Evolutionary conservation across 2,329 filamentous ascomycete genomes (phyloP).

Genomic region (Aspergillus flavus): DNA sequence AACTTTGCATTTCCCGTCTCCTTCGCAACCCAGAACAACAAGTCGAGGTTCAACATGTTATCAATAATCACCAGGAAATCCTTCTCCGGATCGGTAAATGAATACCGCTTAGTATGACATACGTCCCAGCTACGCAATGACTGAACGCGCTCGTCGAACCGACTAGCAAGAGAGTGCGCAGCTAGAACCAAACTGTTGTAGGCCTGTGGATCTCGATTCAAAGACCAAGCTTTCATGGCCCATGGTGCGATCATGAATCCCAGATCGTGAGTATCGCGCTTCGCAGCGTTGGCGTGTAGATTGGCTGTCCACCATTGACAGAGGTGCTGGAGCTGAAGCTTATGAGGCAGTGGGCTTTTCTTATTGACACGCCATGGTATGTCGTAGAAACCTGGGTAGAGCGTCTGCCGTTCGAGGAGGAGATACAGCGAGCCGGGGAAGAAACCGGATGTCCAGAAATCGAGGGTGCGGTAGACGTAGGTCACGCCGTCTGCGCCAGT

Average conservation of each 20-base stretch:
- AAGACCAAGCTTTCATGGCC: constrained; percentile 51
- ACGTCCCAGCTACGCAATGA: constrained; percentile 50
- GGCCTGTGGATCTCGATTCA: constrained; percentile 42
- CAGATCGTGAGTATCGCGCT: constrained; percentile 58
- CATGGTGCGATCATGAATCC: constrained; percentile 58
- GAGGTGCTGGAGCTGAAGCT: constrained; percentile 20
- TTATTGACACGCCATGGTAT: constrained; percentile 14
- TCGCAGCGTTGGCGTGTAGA: constrained; percentile 41
- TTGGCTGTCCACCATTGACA: constrained; percentile 49
- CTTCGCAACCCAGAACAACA: constrained; percentile 42
- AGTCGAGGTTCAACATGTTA: constrained; percentile 47
- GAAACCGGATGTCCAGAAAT: constrained; percentile 55
- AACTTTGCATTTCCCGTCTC: constrained; percentile 31
- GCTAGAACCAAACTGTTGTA: constrained; percentile 35
- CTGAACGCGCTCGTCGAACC: constrained; percentile 39
- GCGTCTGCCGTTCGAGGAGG: constrained; percentile 39
- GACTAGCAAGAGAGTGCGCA: constrained; percentile 39
- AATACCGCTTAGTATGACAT: constrained; percentile 37
- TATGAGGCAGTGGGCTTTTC: constrained; percentile 12
- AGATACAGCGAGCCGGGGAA: constrained; percentile 51
- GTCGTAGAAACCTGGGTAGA: constrained; percentile 21
- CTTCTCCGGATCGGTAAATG: constrained; percentile 33
- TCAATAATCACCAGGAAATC: constrained; percentile 50
- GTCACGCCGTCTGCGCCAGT: constrained; percentile 12
- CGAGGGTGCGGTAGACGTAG: constrained; percentile 45